Base-by-base conservation (phyloP, 2,329 filamentous ascomycete species). In the Colletotrichum neosansevieriae region DNA sequence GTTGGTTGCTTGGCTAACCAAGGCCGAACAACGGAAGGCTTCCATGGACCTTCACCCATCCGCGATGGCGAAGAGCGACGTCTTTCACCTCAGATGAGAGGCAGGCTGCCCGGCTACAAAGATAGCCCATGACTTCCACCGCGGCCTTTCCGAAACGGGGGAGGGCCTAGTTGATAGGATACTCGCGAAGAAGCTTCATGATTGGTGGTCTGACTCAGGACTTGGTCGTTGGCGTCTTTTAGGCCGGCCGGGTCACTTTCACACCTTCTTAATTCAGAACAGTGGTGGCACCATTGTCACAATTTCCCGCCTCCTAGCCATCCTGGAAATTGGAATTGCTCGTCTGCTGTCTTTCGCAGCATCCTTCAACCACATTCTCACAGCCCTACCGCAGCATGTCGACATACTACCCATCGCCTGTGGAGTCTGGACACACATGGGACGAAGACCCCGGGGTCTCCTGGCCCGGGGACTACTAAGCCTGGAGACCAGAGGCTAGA, bases 171-270 rank as follows among this genome's bases (percentile, higher is more conserved):
- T 42, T 53, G 63, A 63, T 69, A 69, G 63, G 38, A 54, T n/a
- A 58, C 44, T 38, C 6, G 13, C 13, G 24, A 15, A 44, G 45
- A 51, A 13, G 63, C 45, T 38, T 24, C 2, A 9, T 63, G 63
- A 69, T 69, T 69, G 67, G 63, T 69, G 57, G 63, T 67, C 63
- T 69, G 67, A 69, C 63, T 69, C 67, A 69, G 67, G 58, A 69
- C 51, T 63, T 38, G 50, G 63, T 63, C 36, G 50, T 53, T 69
- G 67, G 67, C 67, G 67, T 58, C 63, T 62, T 60, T 69, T 69
- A 58, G 63, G 63, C 45, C 38, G 57, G 32, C 67, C 57, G 47
- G 57, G 57, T 53, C 57, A n/a, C 51, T 45, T 63, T 58, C 12
- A 58, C 63, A 69, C 67, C 67, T 69, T 69, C 67, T 69, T 69